Percentiles rank a stretch among this genome's conserved stretches.
phyloP scores from a whole-genome alignment of 441 rosid genomes.

The Erodium moschatum region DNA sequence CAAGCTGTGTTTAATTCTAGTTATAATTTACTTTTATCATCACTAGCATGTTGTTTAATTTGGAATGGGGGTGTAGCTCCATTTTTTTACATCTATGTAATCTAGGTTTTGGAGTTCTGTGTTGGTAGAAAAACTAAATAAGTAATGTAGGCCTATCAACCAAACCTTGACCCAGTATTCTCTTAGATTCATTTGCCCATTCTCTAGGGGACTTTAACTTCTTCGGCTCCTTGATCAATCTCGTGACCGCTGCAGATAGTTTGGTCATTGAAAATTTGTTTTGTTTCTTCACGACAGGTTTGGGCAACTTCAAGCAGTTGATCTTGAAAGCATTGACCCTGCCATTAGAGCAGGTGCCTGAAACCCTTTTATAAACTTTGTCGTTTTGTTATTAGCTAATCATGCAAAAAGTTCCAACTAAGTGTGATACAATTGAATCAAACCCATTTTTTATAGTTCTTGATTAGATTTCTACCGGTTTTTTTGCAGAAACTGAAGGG shows the following conservation, averaged over 20 bases:
- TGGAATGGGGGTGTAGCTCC: neutral
- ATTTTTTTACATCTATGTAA: too few relatives aligned
- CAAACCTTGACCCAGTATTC: neutral
- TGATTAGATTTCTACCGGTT: constrained; percentile 14
- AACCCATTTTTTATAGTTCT: neutral
- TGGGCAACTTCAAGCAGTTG: constrained; percentile 82
- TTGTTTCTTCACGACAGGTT: constrained; percentile 43
- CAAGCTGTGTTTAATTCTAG: neutral
- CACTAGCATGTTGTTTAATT: neutral
- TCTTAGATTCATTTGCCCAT: neutral
- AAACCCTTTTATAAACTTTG: constrained; percentile 2
- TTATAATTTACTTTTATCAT: neutral
- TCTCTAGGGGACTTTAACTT: neutral
- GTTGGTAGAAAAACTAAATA: neutral
- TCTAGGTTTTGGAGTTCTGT: neutral
- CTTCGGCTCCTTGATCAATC: neutral
- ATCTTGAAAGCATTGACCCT: constrained; percentile 62
- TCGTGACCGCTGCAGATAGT: neutral
- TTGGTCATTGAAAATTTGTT: neutral
- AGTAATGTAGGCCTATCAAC: neutral
- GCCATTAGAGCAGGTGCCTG: constrained; percentile 74
- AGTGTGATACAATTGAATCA: neutral
- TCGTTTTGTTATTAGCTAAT: neutral
- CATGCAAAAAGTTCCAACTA: neutral
- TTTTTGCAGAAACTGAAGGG: constrained; percentile 42